phyloP scores from a whole-genome alignment of 1,284 basidiomycete genomes.

The Ceratorhiza oryzae-sativae region DNA sequence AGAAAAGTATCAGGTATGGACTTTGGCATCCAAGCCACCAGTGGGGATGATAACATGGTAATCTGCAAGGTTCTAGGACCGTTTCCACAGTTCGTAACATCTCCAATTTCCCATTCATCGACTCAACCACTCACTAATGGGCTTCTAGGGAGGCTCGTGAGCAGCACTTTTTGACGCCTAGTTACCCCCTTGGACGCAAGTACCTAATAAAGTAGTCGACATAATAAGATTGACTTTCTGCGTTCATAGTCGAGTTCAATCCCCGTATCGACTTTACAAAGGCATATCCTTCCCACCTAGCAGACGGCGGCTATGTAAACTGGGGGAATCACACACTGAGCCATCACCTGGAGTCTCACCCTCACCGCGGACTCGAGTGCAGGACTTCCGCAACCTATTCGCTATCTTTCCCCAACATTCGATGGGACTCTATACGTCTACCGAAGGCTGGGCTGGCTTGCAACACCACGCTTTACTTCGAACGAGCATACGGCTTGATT shows the following conservation, averaged over 20 bases:
- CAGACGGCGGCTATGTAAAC: slow-evolving; percentile 64
- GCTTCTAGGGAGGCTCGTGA: slow-evolving; percentile 71
- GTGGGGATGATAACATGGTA: not conserved
- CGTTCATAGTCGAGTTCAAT: slow-evolving; percentile 53
- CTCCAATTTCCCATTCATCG: too few species aligned
- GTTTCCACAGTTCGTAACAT: slow-evolving; percentile 62
- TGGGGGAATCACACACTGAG: slow-evolving; percentile 57
- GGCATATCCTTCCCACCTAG: slow-evolving; percentile 69
- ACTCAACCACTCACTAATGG: too few species aligned
- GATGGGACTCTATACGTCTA: slow-evolving; percentile 72
- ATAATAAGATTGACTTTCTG: slow-evolving; percentile 18
- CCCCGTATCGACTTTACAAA: slow-evolving; percentile 45
- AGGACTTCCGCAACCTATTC: slow-evolving; percentile 58
- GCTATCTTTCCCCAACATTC: slow-evolving; percentile 63
- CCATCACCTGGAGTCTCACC: not conserved
- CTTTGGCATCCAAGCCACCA: too few species aligned
- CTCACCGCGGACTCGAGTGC: slow-evolving; percentile 43
- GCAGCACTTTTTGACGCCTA: slow-evolving; percentile 76
- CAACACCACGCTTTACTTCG: slow-evolving; percentile 76
- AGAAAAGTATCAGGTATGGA: too few species aligned
- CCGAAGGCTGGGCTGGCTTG: slow-evolving; percentile 82
- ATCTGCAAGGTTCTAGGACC: slow-evolving; percentile 67
- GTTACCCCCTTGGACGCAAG: slow-evolving; percentile 71
- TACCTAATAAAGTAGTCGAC: too few species aligned
- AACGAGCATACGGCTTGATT: slow-evolving; percentile 63